Evolutionary conservation across 2,329 filamentous ascomycete genomes (phyloP).

Genomic region (Arthroderma sp.): DNA sequence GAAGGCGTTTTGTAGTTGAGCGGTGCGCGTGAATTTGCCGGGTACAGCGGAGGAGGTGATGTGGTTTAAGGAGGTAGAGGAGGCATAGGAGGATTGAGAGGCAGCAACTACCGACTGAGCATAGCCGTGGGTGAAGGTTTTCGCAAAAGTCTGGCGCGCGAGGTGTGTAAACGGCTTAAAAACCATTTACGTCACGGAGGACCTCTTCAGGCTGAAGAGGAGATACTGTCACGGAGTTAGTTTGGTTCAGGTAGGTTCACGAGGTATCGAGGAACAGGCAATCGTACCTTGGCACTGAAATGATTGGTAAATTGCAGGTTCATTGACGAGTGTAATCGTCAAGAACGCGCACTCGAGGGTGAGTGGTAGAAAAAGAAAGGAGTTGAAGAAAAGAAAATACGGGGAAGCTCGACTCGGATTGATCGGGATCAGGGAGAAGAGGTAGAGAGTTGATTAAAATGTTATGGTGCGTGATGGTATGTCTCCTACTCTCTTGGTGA

Average conservation of each 20-base stretch:
- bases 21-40: slow-evolving; percentile 38
- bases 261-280: slow-evolving; percentile 1
- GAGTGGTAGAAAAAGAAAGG: too few species aligned
- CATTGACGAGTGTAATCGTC: slow-evolving; percentile 87
- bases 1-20: slow-evolving; percentile 67
- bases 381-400: too few species aligned
- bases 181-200: slow-evolving; percentile 71
- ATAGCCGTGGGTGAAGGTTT: slow-evolving; percentile 95
- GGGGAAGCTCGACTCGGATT: too few species aligned
- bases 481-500: too few species aligned
- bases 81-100: slow-evolving; percentile 68
- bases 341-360: slow-evolving; percentile 60
- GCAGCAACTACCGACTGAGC: slow-evolving; percentile 94
- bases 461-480: too few species aligned
- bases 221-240: slow-evolving; percentile 28
- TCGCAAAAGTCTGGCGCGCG: slow-evolving; percentile 93
- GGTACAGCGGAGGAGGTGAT: slow-evolving; percentile 36
- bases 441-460: too few species aligned
- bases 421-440: too few species aligned
- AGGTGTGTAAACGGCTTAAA: slow-evolving; percentile 61
- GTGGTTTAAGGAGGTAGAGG: slow-evolving; percentile 44
- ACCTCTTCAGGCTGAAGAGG: slow-evolving; percentile 52
- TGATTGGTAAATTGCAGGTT: slow-evolving; percentile 69
- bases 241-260: background rate
- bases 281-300: slow-evolving; percentile 52